Evolutionary conservation across 202 grass and related monocot species (phyloP), one percentile per base, ranked within the genome.

Genomic region (Eragrostis tef): DNA sequence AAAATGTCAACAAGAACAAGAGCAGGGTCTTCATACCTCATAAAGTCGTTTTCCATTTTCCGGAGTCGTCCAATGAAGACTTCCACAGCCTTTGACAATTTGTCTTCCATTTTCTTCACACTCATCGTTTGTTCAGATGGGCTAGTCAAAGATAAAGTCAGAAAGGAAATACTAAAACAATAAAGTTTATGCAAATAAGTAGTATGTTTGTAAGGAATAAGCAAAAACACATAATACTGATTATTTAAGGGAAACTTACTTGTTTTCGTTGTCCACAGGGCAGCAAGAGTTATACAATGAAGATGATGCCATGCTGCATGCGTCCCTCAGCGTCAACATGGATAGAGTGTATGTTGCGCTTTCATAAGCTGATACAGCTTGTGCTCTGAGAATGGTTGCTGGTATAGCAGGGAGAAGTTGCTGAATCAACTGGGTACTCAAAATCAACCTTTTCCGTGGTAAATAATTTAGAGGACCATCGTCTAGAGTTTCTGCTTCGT

Each of bases 361-460:
- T 88, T 92, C 97, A 80, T 92, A 99, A 83, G 87, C 49, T 73
- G 89, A 81, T 76, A 77, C 82, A 82, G 97, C 91, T 85, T 97
- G 82, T 80, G 71, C 93, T 88, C 88, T 88, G 66, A 99, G 86
- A 88, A 99, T 67, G 46, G 75, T 31, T 84, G 91, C 81, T 81
- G 97, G 93, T 88, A 94, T 86, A 84, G 89, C 81, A 73, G 97
- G 91, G 71, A 99, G 78, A 85, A 99, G 83, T 77, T 97, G 91
- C 81, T 97, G 97, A 54, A 90, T 87, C 86, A 99, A 89, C 81
- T 87, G 86, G 86, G 91, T 90, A 65, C 89, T 97, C 78, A 94
- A 43, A 61, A 92, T 86, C 59, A 99, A 70, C 83, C 97, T 89
- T 86, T 80, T 91, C 79, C 75, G 87, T 0, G 85, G 83, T 83